Base-by-base conservation (phyloP, 1,284 basidiomycete species). In the Inonotus hispidus region DNA sequence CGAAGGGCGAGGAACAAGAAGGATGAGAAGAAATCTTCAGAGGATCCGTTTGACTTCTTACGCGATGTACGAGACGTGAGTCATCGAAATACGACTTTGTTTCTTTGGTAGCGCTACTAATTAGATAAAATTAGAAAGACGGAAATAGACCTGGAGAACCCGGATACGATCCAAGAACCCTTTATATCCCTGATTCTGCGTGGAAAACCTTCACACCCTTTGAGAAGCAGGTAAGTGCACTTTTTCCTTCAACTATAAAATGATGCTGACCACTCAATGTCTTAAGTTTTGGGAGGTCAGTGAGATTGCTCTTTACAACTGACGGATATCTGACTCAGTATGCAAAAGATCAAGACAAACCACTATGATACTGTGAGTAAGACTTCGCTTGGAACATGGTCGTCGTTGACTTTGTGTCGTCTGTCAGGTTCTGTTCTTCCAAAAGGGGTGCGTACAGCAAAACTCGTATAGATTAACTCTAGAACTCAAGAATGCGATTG, bases 181-280 rank as follows among this genome's bases (percentile, higher is more conserved):
- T 99, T 50, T 85, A 82, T 70, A 85, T 99, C 57, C 95, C 96
- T 0, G 76, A 80, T 32, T 82, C 77, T 53, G 87, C 88, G 0
- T 97, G 95, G 94, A 78, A 80, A 16, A 77, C 80, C 1, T 97
- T 99, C 69, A 95, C 95, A 0, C 95, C 95, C 0, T 99, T 99
- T 70, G 96, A 99, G 76, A 93, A 87, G 68, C 93, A 95, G 79
- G 90, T 85, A 62, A 16, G 41, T n/a, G 79, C 66, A 7, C 27
- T 16, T 16, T 3, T 29, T n/a, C 32, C 16, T 35, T 10, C 16
- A 52, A 14, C 32, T 8, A 49, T 21, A 10, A 29, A 52, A 35
- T 1, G 29, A 57, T 41, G n/a, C n/a, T 53, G 4, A 25, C 66
- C 14, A 41, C 10, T 21, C 23, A 16, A n/a, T 3, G n/a, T 5